phyloP scores from a whole-genome alignment of 805 yeast genomes.

The Teunomyces lycoperdinae region DNA sequence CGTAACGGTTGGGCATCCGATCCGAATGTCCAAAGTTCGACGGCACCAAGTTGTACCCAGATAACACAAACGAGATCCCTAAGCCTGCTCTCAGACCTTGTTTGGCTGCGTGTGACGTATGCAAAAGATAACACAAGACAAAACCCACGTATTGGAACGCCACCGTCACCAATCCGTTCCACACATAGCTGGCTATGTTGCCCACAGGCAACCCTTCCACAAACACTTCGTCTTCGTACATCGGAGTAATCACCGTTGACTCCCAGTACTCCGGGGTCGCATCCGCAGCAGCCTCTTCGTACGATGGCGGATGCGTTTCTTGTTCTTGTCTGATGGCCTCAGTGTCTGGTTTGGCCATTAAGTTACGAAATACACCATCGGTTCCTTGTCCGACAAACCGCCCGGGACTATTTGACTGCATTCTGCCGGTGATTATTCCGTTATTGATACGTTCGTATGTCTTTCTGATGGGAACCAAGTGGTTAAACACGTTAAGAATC shows the following conservation, averaged over 20 bases:
- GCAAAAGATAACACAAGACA: slow-evolving; percentile 81
- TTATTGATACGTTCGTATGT: slow-evolving; percentile 43
- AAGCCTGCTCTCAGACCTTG: slow-evolving; percentile 93
- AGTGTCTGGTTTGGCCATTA: slow-evolving; percentile 84
- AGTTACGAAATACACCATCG: slow-evolving; percentile 92
- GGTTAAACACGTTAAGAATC: slow-evolving; percentile 29
- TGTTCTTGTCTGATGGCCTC: slow-evolving; percentile 26
- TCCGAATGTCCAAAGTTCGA: slow-evolving; percentile 39
- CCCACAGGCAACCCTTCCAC: slow-evolving; percentile 97
- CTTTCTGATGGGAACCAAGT: slow-evolving; percentile 37
- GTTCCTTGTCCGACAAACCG: slow-evolving; percentile 46
- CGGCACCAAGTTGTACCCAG: slow-evolving; percentile 46
- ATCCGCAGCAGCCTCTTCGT: slow-evolving; percentile 94
- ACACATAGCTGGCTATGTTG: slow-evolving; percentile 76
- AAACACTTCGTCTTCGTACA: slow-evolving; percentile 81
- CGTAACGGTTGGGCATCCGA: slow-evolving; percentile 29
- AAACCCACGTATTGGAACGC: slow-evolving; percentile 94
- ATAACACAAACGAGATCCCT: slow-evolving; percentile 76
- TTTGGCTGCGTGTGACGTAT: slow-evolving; percentile 95
- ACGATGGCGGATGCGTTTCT: slow-evolving; percentile 75
- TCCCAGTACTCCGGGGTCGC: slow-evolving; percentile 98
- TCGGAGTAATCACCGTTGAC: slow-evolving; percentile 75
- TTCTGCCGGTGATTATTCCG: slow-evolving; percentile 41
- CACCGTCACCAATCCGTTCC: slow-evolving; percentile 88
- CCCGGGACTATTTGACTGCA: slow-evolving; percentile 43